Conservation (phyloP, 305 asterid species). For the Fraxinus sp. region DNA sequence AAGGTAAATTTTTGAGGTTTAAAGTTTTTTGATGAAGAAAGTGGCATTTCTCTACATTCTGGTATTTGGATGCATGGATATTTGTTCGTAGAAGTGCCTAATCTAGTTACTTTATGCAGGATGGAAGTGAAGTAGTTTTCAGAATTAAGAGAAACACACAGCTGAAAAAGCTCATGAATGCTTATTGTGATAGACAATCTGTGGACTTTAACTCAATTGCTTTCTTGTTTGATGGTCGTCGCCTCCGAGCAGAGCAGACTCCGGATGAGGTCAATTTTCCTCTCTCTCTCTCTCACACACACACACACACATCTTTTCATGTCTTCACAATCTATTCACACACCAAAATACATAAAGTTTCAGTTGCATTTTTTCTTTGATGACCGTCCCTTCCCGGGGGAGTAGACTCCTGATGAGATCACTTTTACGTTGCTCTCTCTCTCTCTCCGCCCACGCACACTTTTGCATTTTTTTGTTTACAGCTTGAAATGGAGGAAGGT, state of each 20-base stretch:
- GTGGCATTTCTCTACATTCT: background rate
- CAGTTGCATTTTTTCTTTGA: background rate
- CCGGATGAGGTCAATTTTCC: background rate
- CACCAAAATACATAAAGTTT: background rate
- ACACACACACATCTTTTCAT: background rate
- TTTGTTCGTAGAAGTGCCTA: background rate
- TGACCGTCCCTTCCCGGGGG: background rate
- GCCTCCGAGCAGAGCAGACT: background rate
- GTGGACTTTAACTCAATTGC: conserved; percentile 17
- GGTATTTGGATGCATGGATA: background rate
- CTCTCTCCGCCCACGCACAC: background rate
- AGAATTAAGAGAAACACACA: conserved; percentile 12
- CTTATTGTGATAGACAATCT: conserved; percentile 11
- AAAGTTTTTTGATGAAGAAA: background rate
- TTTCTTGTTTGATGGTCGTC: conserved; percentile 12
- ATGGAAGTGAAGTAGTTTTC: conserved; percentile 8
- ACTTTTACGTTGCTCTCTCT: background rate
- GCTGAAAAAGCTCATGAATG: conserved; percentile 15
- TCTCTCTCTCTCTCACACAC: background rate
- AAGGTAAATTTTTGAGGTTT: background rate
- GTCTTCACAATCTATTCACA: background rate
- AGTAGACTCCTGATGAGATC: background rate
- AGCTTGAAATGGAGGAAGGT: conserved; percentile 18
- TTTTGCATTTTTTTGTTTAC: background rate
- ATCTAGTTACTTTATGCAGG: background rate